Evolutionary conservation across 176 grass and related monocot species (phyloP).

Genomic region (Avena sativa): DNA sequence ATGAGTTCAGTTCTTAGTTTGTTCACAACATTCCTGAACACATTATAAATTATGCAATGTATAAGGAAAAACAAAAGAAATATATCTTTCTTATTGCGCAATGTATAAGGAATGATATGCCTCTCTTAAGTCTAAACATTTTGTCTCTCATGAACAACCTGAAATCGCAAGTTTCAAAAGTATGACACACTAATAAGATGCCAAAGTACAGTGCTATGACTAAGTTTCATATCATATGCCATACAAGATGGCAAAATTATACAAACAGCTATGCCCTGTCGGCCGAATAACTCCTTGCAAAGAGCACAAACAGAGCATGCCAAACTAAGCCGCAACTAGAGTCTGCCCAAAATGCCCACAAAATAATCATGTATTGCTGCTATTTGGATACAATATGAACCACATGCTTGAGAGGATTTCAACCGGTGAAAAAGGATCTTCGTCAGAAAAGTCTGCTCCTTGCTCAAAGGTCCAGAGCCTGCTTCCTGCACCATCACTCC

Average conservation of each 20-base stretch:
- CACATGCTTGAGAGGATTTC: background rate
- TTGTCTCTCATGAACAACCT: conserved; percentile 96
- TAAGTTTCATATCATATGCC: background rate
- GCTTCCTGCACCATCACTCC: background rate
- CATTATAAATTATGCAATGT: no score
- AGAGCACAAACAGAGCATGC: background rate
- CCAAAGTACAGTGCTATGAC: background rate
- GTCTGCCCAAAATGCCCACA: background rate
- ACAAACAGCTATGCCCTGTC: background rate
- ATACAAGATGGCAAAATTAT: background rate
- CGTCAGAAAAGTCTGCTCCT: background rate
- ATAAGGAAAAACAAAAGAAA: no score
- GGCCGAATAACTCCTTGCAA: background rate
- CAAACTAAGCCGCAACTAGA: background rate
- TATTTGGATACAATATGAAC: background rate
- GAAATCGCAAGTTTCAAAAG: conserved; percentile 20
- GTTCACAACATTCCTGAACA: no score
- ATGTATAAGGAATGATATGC: conserved; percentile 80
- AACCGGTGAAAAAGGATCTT: background rate
- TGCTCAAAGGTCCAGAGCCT: background rate
- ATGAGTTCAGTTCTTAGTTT: no score
- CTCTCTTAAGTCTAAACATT: conserved; percentile 64
- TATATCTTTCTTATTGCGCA: no score
- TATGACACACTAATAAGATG: conserved; percentile 13
- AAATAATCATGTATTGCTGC: background rate